Base-by-base conservation (phyloP, 805 yeast genomes). In the Torulaspora gathmanii region DNA sequence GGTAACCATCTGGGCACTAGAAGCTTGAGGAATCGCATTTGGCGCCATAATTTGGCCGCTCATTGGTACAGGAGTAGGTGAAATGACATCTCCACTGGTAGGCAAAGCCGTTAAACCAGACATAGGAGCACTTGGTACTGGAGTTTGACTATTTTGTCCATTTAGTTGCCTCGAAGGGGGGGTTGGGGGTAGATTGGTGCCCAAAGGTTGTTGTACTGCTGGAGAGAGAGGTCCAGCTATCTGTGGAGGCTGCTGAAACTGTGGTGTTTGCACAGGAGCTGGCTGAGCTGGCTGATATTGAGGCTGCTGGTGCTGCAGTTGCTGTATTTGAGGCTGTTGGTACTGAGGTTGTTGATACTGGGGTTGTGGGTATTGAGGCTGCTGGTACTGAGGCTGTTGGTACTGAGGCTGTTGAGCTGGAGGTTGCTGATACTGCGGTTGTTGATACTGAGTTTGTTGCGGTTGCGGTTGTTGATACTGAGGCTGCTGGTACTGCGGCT, bases 201-300 rank as follows among this genome's bases (percentile, higher is more conserved):
- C 27, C 10, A 16, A n/a, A 15, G 40, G 23, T 15, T 28, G 42
- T 27, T 38, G 42, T 42, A 6, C 6, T n/a, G 33, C 33, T 10
- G 55, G 15, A 40, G 40, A 11, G 44, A 42, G 33, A 42, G 38
- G 62, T 13, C 40, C 52, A 1, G 22, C 43, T 22, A 10, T 7
- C 25, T 22, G 25, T 22, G 16, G 33, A 12, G 45, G 51, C 20
- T 42, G 54, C 33, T 27, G 45, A 31, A 45, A 56, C 33, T 40
- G 54, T n/a, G 38, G 43, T n/a, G 43, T 47, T 15, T 48, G 50
- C 34, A 22, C 31, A 16, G 45, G 45, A 13, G 28, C 48, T 26
- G 16, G 50, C 16, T 25, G 45, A 13, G 28, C 48, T 26, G 16
- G 50, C 16, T 25, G 52, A 22, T 22, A 22, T 22, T 22, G 25